Evolutionary conservation across 2,329 filamentous ascomycete genomes (phyloP), one percentile per base, ranked within the genome.

Genomic region (Sodiomyces alkalinus): DNA sequence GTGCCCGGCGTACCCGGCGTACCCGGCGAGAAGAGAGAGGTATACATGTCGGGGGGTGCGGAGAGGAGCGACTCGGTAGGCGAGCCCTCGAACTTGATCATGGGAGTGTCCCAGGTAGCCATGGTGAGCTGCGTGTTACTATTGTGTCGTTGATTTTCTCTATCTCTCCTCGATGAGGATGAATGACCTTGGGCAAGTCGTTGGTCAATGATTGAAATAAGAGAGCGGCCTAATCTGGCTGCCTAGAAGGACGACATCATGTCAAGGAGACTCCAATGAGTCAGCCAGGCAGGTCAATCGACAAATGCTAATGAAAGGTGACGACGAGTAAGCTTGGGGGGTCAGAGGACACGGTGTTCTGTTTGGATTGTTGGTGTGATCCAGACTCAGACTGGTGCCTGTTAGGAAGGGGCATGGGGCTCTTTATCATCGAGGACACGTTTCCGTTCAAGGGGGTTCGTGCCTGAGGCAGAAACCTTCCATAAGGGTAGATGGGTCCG

Each of bases 11-110:
- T 25, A 9, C 46, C 37, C 7, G 47, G 38, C 8, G 53, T 41
- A n/a, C n/a, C n/a, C n/a, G 13, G 49, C 44, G 3, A 42, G 42
- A 70, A 68, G 17, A 70, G 54, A 3, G 64, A 59, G 9, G 62
- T 47, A 43, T 59, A 62, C 36, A 52, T 48, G 33, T 67, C 60
- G 36, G 58, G 54, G 3, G 64, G 60, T 1, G 56, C 50, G 3
- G 66, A 68, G 20, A 68, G 45, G 24, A 67, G 54, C 5, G 64
- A 68, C 46, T 70, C 66, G 45, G 60, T 50, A 3, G 64, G 64
- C 22, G 64, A 69, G 33, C 53, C 42, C 48, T 70, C 63, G 39
- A 66, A 56, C 48, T 69, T 68, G 47, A 62, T 44, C 33, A 52
- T 44, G 20, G 62, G 55, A 32, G 60, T 10, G 41, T 50, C 41